A percentile compares a stretch with the other conserved stretches of the same genome.
Conservation (phyloP, 2,329 filamentous ascomycete genomes). For the Nothophoma quercina region DNA sequence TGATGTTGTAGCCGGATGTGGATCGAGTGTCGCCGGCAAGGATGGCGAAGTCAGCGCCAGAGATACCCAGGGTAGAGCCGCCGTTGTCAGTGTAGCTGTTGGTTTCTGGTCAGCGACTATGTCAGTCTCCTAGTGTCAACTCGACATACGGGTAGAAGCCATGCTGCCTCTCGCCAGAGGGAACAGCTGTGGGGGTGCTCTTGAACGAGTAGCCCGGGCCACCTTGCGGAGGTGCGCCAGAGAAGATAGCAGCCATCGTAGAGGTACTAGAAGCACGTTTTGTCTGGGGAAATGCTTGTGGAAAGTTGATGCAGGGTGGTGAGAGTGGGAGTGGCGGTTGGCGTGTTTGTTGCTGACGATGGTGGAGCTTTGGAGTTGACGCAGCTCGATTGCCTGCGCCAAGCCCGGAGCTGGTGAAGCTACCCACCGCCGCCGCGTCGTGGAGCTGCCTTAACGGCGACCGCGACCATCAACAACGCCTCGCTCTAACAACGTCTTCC, state of each 20-base stretch:
- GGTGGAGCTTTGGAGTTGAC: constrained; percentile 37
- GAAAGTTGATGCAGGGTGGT: constrained; percentile 17
- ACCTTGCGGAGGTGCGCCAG: constrained; percentile 59
- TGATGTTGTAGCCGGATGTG: constrained; percentile 96
- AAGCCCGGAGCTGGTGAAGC: constrained; percentile 20
- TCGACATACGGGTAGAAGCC: constrained; percentile 85
- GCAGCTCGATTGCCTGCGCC: constrained; percentile 29
- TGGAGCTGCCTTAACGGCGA: constrained; percentile 16
- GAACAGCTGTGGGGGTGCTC: constrained; percentile 56
- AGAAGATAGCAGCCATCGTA: constrained; percentile 63
- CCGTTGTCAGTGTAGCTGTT: constrained; percentile 98
- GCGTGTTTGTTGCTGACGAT: constrained; percentile 30
- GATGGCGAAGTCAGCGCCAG: constrained; percentile 92
- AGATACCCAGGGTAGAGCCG: constrained; percentile 93
- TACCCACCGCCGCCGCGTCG: constrained; percentile 19
- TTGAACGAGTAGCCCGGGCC: constrained; percentile 68
- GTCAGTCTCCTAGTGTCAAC: no score
- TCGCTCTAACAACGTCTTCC: neutral
- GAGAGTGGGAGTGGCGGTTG: constrained; percentile 23
- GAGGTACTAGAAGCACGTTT: constrained; percentile 6
- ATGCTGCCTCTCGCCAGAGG: constrained; percentile 69
- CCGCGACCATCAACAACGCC: constrained; percentile 8
- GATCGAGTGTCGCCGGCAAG: constrained; percentile 96
- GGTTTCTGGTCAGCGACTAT: no score
- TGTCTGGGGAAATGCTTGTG: neutral